Conservation (phyloP, 495 filamentous ascomycete species). For the Talaromyces proteolyticus region DNA sequence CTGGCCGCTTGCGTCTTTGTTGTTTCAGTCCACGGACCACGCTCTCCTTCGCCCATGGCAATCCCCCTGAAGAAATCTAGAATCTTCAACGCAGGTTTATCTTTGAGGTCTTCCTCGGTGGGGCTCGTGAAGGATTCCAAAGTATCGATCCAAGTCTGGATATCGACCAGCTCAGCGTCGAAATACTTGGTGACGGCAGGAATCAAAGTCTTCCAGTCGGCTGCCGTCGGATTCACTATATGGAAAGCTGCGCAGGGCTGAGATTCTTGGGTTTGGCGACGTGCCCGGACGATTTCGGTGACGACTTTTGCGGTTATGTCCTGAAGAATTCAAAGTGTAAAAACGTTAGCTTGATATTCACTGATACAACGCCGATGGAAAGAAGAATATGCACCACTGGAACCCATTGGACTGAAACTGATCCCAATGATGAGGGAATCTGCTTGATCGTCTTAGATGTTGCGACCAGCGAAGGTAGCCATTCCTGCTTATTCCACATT, state of each 20-base stretch:
- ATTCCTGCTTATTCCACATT: background rate
- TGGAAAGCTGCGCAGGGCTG: conserved; percentile 11
- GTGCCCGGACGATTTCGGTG: conserved; percentile 9
- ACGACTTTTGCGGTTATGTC: conserved; percentile 11
- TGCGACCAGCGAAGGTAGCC: background rate
- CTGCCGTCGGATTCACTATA: conserved; percentile 17
- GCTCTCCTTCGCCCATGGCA: conserved; percentile 2
- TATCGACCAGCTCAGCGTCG: conserved; percentile 1
- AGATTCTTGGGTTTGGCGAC: background rate
- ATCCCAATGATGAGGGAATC: conserved; percentile 16
- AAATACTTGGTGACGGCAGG: conserved; percentile 4
- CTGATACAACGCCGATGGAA: too few species aligned
- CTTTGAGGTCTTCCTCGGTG: conserved; percentile 3
- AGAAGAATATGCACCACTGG: too few species aligned
- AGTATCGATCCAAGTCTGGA: conserved; percentile 12
- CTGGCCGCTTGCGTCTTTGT: background rate
- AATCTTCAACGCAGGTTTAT: conserved; percentile 19
- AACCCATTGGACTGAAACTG: conserved; percentile 19
- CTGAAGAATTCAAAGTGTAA: too few species aligned
- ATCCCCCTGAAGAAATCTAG: conserved; percentile 17
- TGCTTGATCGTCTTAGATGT: conserved; percentile 13
- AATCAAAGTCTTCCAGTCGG: conserved; percentile 15
- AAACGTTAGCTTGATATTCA: too few species aligned
- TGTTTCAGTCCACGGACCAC: background rate
- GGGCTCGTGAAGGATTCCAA: conserved; percentile 8